Evolutionary conservation across 768 basidiomycete species (phyloP).

Genomic region (Psilocybe cyanescens): DNA sequence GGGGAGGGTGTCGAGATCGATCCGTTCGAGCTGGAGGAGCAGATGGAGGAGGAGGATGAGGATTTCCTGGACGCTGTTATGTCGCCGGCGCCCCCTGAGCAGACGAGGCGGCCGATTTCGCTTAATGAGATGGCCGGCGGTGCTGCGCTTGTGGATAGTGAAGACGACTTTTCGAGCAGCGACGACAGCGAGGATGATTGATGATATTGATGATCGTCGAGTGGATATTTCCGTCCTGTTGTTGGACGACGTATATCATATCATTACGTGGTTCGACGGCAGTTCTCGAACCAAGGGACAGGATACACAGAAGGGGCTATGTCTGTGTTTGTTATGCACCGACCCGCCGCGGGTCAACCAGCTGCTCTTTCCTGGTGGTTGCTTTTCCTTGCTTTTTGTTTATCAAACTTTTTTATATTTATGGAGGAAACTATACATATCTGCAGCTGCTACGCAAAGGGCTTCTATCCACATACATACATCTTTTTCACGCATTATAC

Average conservation of each 20-base stretch:
- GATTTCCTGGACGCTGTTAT: constrained; percentile 52
- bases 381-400: neutral
- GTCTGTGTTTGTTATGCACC: neutral
- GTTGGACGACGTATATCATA: neutral
- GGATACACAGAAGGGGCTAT: neutral
- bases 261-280: neutral
- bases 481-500: constrained; percentile 9
- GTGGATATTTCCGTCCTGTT: neutral
- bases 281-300: neutral
- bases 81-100: constrained; percentile 37
- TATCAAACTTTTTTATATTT: constrained; percentile 5
- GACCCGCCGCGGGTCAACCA: neutral
- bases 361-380: neutral
- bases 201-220: neutral
- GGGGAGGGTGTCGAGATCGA: constrained; percentile 10
- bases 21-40: neutral
- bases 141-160: constrained; percentile 32
- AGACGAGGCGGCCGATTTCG: constrained; percentile 45
- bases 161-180: constrained; percentile 32
- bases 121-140: constrained; percentile 46
- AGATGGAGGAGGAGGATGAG: constrained; percentile 30
- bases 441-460: neutral
- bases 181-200: constrained; percentile 32
- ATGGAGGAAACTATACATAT: constrained; percentile 11
- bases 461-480: constrained; percentile 4